Base-by-base conservation (phyloP, 352 stramenopile genomes). In the Albugo laibachii region DNA sequence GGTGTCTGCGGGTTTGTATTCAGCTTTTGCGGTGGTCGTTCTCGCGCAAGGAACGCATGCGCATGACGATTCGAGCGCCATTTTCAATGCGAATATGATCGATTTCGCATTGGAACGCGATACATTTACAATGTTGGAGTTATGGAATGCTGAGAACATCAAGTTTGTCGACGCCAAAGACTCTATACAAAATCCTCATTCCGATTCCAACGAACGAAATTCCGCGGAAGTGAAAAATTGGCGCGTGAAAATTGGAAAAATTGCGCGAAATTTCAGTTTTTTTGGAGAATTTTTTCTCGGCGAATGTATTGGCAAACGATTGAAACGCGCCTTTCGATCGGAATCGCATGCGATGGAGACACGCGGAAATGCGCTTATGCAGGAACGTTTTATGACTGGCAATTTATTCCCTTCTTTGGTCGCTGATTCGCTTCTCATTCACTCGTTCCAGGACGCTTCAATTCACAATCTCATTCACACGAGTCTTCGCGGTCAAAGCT, bases 371-470 rank as follows among this genome's bases (percentile, higher is more conserved):
- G 86, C 69, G 10, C 85, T 91, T 34, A 86, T 88, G 53, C 72
- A 91, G 52, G 78, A 87, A 36, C 66, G 78, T 1, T 91, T 86
- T 57, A 86, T 91, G 72, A 66, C 70, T 14, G 78, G 78, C 6
- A 71, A 70, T 11, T 50, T 88, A 40, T 91, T 91, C 38, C 78
- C 74, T 13, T 83, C 71, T 8, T 83, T 70, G 19, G 78, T 88
- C 0, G 73, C 72, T 0, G 78, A 91, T 52, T 71, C 87, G 31
- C 48, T 91, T 54, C 50, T 91, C 27, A 83, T 91, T 47, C 78
- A 91, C 51, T 88, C 73, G 50, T 91, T 86, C 51, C 88, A 86
- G 57, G 86, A 91, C 38, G 70, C 74, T 35, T 87, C 74, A 14
- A 55, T 91, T n/a, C 86, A 91, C 52, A 57, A 61, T 46, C 88